A percentile compares a stretch with the other conserved stretches of the same genome.
These are phyloP conservation scores for Pseudogymnoascus sp. DNA, from an alignment of 2,329 filamentous ascomycete species.

Conservation along the genomic window DNA sequence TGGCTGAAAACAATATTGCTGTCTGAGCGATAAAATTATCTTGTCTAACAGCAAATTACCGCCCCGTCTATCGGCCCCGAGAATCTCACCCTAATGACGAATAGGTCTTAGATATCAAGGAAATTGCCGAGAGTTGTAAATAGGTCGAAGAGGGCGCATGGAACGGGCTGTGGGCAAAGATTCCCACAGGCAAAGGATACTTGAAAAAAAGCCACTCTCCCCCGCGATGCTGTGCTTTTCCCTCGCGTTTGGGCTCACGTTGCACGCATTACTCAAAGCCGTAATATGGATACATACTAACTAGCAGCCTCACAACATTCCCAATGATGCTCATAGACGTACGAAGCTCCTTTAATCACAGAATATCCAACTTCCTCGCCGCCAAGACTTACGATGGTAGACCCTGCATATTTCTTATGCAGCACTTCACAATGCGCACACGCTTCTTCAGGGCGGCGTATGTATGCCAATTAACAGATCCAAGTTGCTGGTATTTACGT, in stretches of 20 bases:
- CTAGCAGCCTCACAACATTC: not conserved
- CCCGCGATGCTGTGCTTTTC: not conserved
- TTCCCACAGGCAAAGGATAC: not conserved
- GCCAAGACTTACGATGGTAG: not conserved
- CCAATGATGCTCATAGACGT: not conserved
- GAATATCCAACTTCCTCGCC: not conserved
- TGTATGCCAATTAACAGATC: not conserved
- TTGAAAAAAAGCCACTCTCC: not conserved
- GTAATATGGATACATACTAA: not conserved
- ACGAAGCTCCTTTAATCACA: not conserved
- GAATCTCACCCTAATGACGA: not conserved
- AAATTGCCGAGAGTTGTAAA: not conserved
- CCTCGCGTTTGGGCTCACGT: not conserved
- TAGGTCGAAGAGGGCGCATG: not conserved
- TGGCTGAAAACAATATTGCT: not conserved
- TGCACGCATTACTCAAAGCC: not conserved
- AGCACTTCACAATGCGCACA: not conserved
- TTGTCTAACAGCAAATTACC: not conserved
- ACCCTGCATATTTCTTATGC: not conserved
- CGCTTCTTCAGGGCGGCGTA: not conserved
- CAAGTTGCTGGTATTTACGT: not conserved
- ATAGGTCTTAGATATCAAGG: not conserved
- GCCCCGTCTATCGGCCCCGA: not conserved
- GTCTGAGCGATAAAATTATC: not conserved
- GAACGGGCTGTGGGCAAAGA: not conserved